A percentile compares a stretch with the other conserved stretches of the same genome.
Conservation (phyloP, 2,329 filamentous ascomycete species). For the Fusarium mundagurra region DNA sequence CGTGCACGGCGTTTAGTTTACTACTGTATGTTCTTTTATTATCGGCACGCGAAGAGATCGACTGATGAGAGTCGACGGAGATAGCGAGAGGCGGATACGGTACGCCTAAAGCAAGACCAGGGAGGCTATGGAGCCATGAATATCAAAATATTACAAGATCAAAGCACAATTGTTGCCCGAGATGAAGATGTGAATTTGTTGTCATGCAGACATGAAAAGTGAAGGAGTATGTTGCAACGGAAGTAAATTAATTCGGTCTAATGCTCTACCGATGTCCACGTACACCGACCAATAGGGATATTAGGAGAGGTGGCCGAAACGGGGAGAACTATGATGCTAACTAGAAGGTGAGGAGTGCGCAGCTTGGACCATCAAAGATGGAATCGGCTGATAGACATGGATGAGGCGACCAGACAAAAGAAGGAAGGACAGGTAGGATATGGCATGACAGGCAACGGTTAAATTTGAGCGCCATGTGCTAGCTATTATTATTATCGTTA, state of each 20-base stretch:
- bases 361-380: slow-evolving; percentile 6
- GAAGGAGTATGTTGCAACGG: not conserved
- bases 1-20: slow-evolving; percentile 29
- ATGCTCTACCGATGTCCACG: slow-evolving; percentile 10
- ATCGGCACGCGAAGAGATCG: slow-evolving; percentile 5
- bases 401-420: not conserved
- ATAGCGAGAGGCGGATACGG: not conserved
- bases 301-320: not conserved
- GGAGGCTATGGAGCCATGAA: slow-evolving; percentile 32
- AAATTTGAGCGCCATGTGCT: not conserved
- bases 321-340: not conserved
- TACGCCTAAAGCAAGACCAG: slow-evolving; percentile 3
- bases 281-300: slow-evolving; percentile 3
- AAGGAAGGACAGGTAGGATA: not conserved
- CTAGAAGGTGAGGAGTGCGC: not conserved
- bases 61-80: slow-evolving; percentile 5
- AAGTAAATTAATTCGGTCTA: slow-evolving; percentile 14
- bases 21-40: not conserved
- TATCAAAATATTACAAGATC: slow-evolving; percentile 38
- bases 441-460: not conserved
- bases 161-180: slow-evolving; percentile 19
- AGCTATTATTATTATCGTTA: not conserved
- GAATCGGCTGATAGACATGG: not conserved
- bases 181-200: slow-evolving; percentile 30
- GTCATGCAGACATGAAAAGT: slow-evolving; percentile 7